Percentiles rank a stretch among this genome's conserved stretches.
phyloP scores from a whole-genome alignment of 2,329 filamentous ascomycete species.

The Nothopassalora personata region DNA sequence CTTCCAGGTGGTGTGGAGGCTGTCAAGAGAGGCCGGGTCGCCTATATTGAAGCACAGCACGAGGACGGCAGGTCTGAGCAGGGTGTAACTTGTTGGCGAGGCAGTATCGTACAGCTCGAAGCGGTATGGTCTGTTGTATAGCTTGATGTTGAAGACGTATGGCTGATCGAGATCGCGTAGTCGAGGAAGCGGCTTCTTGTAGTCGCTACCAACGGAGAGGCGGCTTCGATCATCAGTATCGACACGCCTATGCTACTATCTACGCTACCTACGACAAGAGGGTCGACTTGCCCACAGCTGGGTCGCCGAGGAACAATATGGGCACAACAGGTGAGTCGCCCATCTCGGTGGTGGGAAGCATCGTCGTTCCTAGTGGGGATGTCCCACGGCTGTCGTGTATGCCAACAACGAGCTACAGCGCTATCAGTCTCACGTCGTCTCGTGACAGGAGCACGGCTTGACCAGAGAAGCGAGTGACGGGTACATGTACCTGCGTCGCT shows the following conservation, averaged over 20 bases:
- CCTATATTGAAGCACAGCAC: slow-evolving; percentile 57
- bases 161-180: slow-evolving; percentile 55
- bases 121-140: slow-evolving; percentile 52
- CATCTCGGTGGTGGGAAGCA: slow-evolving; percentile 5
- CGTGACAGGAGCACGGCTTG: not conserved
- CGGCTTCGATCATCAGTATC: slow-evolving; percentile 17
- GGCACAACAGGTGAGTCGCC: slow-evolving; percentile 36
- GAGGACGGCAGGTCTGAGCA: slow-evolving; percentile 50
- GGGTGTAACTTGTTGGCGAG: slow-evolving; percentile 53
- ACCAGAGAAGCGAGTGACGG: not conserved
- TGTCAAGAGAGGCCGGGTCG: slow-evolving; percentile 46
- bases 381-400: not conserved
- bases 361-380: not conserved
- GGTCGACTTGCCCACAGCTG: slow-evolving; percentile 57
- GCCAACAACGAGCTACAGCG: not conserved
- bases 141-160: slow-evolving; percentile 53
- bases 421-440: not conserved
- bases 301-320: slow-evolving; percentile 55
- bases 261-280: slow-evolving; percentile 52
- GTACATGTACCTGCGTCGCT: not conserved
- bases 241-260: not conserved
- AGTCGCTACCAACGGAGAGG: slow-evolving; percentile 30
- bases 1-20: slow-evolving; percentile 44
- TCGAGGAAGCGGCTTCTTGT: slow-evolving; percentile 33
- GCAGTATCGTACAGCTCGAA: slow-evolving; percentile 55